phyloP scores from a whole-genome alignment of 108 stramenopile genomes.

The Skeletonema tropicum region DNA sequence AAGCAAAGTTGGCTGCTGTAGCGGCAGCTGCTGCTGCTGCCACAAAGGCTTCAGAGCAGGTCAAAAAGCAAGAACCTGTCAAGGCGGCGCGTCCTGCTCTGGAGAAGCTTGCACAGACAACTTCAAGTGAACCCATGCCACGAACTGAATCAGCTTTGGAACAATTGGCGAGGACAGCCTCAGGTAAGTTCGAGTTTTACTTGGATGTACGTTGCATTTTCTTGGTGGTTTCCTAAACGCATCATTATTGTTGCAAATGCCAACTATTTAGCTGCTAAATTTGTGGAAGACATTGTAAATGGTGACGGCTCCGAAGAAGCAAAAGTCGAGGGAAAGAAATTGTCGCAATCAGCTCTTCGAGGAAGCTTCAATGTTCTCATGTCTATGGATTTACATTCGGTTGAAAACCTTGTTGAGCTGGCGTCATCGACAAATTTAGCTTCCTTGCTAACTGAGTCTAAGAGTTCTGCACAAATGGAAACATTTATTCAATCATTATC shows the following conservation, averaged over 20 bases:
- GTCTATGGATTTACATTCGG: slow-evolving; percentile 86
- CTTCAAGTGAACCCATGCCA: slow-evolving; percentile 18
- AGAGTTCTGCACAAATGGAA: slow-evolving; percentile 58
- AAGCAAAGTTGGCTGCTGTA: not conserved
- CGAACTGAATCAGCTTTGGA: slow-evolving; percentile 11
- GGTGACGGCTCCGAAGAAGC: slow-evolving; percentile 57
- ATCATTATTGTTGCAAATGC: not conserved
- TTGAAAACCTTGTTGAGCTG: slow-evolving; percentile 86
- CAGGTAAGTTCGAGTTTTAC: slow-evolving; percentile 33
- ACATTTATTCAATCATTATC: slow-evolving; percentile 71
- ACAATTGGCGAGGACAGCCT: slow-evolving; percentile 78
- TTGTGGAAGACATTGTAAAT: slow-evolving; percentile 62
- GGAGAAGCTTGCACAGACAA: slow-evolving; percentile 57
- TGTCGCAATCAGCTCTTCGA: slow-evolving; percentile 66
- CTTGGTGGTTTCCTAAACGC: not conserved
- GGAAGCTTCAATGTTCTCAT: slow-evolving; percentile 86
- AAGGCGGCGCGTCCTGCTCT: slow-evolving; percentile 26
- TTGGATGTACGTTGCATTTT: not conserved
- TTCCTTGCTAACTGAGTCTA: slow-evolving; percentile 24
- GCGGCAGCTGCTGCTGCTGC: slow-evolving; percentile 26
- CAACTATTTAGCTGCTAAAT: slow-evolving; percentile 36
- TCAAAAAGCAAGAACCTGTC: slow-evolving; percentile 13
- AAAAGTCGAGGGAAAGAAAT: slow-evolving; percentile 51
- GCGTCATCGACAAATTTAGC: slow-evolving; percentile 35
- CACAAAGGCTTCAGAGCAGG: slow-evolving; percentile 36